phyloP scores from a whole-genome alignment of 768 basidiomycete species.

The Holtermannia corniformis region DNA sequence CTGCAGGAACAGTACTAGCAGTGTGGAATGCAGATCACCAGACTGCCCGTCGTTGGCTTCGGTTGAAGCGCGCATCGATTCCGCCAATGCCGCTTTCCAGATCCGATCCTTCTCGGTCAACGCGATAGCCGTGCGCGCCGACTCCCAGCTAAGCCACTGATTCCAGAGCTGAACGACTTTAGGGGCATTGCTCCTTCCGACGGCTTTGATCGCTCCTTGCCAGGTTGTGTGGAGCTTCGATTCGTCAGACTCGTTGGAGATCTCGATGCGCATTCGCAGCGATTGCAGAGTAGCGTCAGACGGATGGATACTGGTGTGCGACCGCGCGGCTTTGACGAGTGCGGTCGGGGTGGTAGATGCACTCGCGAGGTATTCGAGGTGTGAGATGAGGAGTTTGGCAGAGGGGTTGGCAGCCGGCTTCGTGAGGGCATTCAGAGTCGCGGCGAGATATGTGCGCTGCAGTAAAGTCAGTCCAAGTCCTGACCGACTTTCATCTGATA shows the following conservation, averaged over 20 bases:
- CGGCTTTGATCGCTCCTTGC: slow-evolving; percentile 4
- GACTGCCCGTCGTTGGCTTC: background rate
- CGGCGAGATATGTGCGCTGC: slow-evolving; percentile 52
- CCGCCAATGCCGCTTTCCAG: background rate
- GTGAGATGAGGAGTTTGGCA: slow-evolving; percentile 19
- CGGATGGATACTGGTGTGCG: slow-evolving; percentile 46
- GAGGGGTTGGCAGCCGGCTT: slow-evolving; percentile 26
- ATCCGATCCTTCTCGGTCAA: background rate
- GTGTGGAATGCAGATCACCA: slow-evolving; percentile 7
- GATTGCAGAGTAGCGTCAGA: slow-evolving; percentile 50
- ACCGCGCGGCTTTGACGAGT: slow-evolving; percentile 44
- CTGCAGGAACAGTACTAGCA: slow-evolving; percentile 1
- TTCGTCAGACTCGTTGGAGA: slow-evolving; percentile 1
- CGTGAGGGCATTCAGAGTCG: slow-evolving; percentile 25
- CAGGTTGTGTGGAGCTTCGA: slow-evolving; percentile 1
- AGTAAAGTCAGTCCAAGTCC: background rate
- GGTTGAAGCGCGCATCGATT: slow-evolving; percentile 3
- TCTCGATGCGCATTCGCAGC: slow-evolving; percentile 48
- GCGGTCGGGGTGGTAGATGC: slow-evolving; percentile 21
- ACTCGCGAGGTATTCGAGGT: slow-evolving; percentile 15
- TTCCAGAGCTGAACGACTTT: slow-evolving; percentile 5
- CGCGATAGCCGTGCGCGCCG: background rate
- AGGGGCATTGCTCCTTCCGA: background rate
- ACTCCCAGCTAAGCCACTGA: slow-evolving; percentile 3
- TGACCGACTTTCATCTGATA: slow-evolving; percentile 33